Evolutionary conservation across 345 rosid species (phyloP), one percentile per base, ranked within the genome.

Genomic region (Barbarea vulgaris): DNA sequence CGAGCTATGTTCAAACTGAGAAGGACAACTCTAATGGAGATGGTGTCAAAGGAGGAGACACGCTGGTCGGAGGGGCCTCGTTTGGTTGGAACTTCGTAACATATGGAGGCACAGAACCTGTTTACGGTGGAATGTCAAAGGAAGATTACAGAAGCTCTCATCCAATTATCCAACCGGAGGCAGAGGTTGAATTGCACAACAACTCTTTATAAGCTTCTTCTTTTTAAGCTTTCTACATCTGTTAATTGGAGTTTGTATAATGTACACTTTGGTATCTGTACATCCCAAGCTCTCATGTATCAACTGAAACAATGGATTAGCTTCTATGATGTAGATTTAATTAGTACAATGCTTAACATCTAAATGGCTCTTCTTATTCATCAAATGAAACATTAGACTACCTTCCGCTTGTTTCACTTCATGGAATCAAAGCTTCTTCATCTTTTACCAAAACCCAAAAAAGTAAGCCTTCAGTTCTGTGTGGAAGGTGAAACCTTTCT

Each of bases 31-130:
- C 84, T 51, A 81, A 70, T n/a, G 73, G 75, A 17, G 76, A 75
- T 52, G 46, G 64, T 30, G 73, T 70, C 67, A 61, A 67, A 41
- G 76, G 61, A 1, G 77, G 75, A 25, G 60, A 83, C 3, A 52
- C 69, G n/a, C 79, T 87, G 39, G 84, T 87, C n/a, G 99, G 97
- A 18, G 92, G 97, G 12, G 92, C 96, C 0, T 91, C 91, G 27
- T 90, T 90, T 70, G 99, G 97, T 48, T 95, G 99, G 99, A 90
- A 95, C 64, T 92, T 90, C 68, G 47, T 90, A 11, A 94, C 97
- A 48, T 82, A 54, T 76, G 44, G 85, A 2, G 83, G 93, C 47
- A 60, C 62, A 6, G 73, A 77, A 53, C 83, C 90, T 12, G 78
- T 81, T 30, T 92, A 87, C 77, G 86, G 74, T 64, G 97, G 99